A percentile compares a stretch with the other conserved stretches of the same genome.
Conservation (phyloP, 345 rosid species). For the Sonneratia caseolaris region DNA sequence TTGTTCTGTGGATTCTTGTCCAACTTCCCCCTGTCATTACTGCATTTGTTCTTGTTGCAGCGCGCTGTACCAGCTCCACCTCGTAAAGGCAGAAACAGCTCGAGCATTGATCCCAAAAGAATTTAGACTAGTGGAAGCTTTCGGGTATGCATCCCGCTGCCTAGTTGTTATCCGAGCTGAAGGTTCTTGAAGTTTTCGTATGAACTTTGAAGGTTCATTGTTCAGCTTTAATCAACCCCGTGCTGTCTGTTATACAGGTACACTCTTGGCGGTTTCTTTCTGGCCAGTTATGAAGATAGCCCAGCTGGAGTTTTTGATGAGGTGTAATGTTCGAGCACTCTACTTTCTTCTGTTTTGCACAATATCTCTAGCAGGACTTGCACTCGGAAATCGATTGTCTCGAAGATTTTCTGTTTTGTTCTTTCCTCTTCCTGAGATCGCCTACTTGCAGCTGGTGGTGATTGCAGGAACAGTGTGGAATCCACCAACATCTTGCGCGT, state of each 20-base stretch:
- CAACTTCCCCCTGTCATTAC: too few species aligned
- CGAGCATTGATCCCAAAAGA: conserved; percentile 75
- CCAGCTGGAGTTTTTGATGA: conserved; percentile 91
- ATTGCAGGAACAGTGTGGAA: conserved; percentile 93
- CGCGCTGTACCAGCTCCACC: conserved; percentile 92
- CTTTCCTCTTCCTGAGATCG: not conserved
- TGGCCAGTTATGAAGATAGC: conserved; percentile 85
- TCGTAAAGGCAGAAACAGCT: conserved; percentile 81
- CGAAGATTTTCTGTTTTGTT: not conserved
- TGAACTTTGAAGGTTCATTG: not conserved
- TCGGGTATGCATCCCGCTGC: conserved; percentile 42
- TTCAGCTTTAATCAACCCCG: not conserved
- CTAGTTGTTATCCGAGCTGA: not conserved
- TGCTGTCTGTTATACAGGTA: conserved; percentile 33
- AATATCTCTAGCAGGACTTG: not conserved
- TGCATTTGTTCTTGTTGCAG: conserved; percentile 27
- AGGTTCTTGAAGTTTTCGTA: not conserved
- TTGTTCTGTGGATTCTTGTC: too few species aligned
- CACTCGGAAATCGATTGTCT: not conserved
- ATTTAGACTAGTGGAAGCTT: conserved; percentile 81
- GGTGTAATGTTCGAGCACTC: conserved; percentile 26
- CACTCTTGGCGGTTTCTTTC: conserved; percentile 93
- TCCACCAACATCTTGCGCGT: conserved; percentile 98
- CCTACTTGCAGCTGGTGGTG: conserved; percentile 65
- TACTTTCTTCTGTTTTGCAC: conserved; percentile 3